A percentile compares a stretch with the other conserved stretches of the same genome.
These are phyloP conservation scores for Quercus cerris DNA, from an alignment of 306 rosid genomes.

Conservation along the genomic window DNA sequence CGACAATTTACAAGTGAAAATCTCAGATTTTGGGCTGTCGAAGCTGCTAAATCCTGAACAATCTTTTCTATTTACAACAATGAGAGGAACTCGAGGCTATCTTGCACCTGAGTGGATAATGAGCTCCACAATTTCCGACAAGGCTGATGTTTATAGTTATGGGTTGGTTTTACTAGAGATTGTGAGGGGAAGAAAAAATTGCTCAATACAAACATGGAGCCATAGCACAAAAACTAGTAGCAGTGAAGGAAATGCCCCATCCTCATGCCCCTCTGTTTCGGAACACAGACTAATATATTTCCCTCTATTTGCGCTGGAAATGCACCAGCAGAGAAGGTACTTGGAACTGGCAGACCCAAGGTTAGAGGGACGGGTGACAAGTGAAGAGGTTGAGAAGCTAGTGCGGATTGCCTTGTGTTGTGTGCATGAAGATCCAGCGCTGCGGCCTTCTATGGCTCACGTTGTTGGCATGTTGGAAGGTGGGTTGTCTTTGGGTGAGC, in stretches of 20 bases:
- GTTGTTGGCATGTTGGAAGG: conserved; percentile 89
- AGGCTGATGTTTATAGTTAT: conserved; percentile 80
- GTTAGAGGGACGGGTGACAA: conserved; percentile 62
- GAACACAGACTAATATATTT: conserved; percentile 53
- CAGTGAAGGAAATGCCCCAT: conserved; percentile 35
- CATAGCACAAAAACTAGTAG: conserved; percentile 54
- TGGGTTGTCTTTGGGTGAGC: conserved; percentile 50
- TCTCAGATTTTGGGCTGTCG: conserved; percentile 93
- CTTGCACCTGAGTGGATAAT: conserved; percentile 98
- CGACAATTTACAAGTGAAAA: conserved; percentile 68
- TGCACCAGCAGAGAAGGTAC: conserved; percentile 76
- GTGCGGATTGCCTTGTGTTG: conserved; percentile 82
- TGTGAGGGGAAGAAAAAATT: conserved; percentile 77
- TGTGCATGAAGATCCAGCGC: conserved; percentile 83
- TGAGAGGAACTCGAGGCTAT: conserved; percentile 93
- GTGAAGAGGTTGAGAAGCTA: conserved; percentile 63
- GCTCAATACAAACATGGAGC: conserved; percentile 46
- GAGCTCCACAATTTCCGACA: conserved; percentile 78
- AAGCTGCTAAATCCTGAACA: conserved; percentile 75
- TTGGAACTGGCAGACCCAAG: conserved; percentile 72
- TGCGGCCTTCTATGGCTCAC: conserved; percentile 72
- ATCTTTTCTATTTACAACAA: conserved; percentile 81
- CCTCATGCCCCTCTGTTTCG: conserved; percentile 47
- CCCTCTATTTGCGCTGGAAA: conserved; percentile 76
- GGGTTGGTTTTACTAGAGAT: conserved; percentile 92